Conservation (phyloP, 176 grass and related monocot species). For the Poa pratensis region DNA sequence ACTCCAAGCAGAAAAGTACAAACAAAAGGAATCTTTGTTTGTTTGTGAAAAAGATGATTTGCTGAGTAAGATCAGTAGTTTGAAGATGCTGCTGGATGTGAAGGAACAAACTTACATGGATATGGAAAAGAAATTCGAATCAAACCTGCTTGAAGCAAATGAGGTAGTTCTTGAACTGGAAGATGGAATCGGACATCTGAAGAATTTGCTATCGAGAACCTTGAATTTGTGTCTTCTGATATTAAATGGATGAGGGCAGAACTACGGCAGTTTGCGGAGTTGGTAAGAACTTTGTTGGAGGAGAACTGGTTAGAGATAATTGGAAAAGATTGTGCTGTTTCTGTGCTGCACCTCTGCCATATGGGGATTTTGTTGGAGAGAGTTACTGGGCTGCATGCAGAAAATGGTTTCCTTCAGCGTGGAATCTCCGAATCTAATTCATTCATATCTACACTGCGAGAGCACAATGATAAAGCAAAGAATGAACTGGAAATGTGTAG, state of each 20-base stretch:
- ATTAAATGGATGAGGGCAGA: slow-evolving; percentile 67
- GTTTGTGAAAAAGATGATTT: slow-evolving; percentile 54
- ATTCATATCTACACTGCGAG: slow-evolving; percentile 74
- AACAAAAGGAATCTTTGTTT: slow-evolving; percentile 62
- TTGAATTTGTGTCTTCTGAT: slow-evolving; percentile 75
- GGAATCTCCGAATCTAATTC: slow-evolving; percentile 78
- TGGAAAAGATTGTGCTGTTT: slow-evolving; percentile 92
- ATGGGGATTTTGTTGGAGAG: slow-evolving; percentile 90
- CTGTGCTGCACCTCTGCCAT: slow-evolving; percentile 89
- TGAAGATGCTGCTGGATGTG: slow-evolving; percentile 51
- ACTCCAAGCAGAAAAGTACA: slow-evolving; percentile 55
- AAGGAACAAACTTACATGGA: slow-evolving; percentile 67
- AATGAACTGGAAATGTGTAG: slow-evolving; percentile 80
- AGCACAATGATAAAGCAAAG: slow-evolving; percentile 78
- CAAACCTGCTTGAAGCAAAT: slow-evolving; percentile 56
- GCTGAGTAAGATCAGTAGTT: slow-evolving; percentile 53
- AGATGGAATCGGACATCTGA: slow-evolving; percentile 55
- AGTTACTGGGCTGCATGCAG: slow-evolving; percentile 79
- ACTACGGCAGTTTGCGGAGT: slow-evolving; percentile 53
- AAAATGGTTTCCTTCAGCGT: slow-evolving; percentile 85
- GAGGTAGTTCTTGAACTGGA: slow-evolving; percentile 72
- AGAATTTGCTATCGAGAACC: slow-evolving; percentile 61
- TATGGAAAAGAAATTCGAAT: slow-evolving; percentile 58
- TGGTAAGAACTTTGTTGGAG: slow-evolving; percentile 70
- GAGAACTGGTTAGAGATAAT: slow-evolving; percentile 93